Base-by-base conservation (phyloP, 192 early-diverging fungal genomes). In the Podila clonocystis region DNA sequence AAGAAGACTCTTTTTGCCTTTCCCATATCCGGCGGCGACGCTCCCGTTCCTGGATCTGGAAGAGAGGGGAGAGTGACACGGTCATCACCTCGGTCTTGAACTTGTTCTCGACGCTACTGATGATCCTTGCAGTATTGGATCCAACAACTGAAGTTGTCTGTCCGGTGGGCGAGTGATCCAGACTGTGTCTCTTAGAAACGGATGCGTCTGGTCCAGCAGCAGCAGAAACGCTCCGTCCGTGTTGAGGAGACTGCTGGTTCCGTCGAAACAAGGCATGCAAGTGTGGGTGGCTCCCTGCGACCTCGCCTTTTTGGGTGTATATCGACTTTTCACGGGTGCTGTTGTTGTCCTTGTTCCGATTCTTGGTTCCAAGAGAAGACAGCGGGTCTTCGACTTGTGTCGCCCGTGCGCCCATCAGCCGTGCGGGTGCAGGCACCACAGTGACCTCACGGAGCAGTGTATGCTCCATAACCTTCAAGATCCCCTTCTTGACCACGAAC, bases 401-500 rank as follows among this genome's bases (percentile, higher is more conserved):
- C 13, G 41, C 15, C 4, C 41, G 41, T 55, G 24, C 52, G 0
- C 24, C 24, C 19, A 55, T n/a, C 22, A 55, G 20, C n/a, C 52
- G 52, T 24, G 52, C 5, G 2, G 59, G 28, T 3, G 59, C 36
- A 4, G 60, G 68, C 24, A 36, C 5, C 3, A 70, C 63, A 7
- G 61, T 69, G 29, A 80, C 65, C 58, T 80, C 77, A 8, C 67
- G 50, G 34, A 80, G n/a, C 24, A 69, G 41, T 2, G 77, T 80
- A 41, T 80, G 70, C 45, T 80, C 77, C 29, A 80, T 28, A 45
- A 80, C 26, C 34, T 68, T 72, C 30, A 80, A 26, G 8, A 80
- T 68, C 1, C 77, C 77, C 57, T 80, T 80, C 49, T 80, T 80
- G 55, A 80, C 62, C 11, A 73, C 66, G 34, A 80, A 80, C 8